phyloP scores from a whole-genome alignment of 768 basidiomycete species.

The Mycena alexandri region DNA sequence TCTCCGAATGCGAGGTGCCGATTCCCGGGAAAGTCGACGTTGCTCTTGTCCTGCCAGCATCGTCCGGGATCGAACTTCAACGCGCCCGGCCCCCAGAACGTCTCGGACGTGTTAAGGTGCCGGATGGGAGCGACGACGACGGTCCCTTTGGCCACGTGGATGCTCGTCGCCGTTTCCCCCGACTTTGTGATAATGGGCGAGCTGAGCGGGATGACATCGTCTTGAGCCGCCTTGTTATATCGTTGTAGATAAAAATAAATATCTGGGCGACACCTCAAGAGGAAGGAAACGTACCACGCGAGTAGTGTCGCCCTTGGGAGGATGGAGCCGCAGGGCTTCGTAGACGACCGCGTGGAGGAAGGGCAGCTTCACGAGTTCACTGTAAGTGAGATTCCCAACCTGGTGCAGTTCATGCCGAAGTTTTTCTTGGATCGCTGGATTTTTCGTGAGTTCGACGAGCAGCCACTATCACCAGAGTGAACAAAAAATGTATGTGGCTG shows the following conservation, averaged over 20 bases:
- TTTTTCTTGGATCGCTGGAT: slow-evolving; percentile 45
- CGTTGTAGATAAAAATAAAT: background rate
- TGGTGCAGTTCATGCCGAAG: slow-evolving; percentile 46
- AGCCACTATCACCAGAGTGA: slow-evolving; percentile 40
- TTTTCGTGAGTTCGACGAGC: slow-evolving; percentile 48
- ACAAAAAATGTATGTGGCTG: too few relatives aligned
- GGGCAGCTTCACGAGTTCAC: slow-evolving; percentile 40
- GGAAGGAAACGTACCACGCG: slow-evolving; percentile 37
- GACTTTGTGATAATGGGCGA: slow-evolving; percentile 39
- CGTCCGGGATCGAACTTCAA: slow-evolving; percentile 53
- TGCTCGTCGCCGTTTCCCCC: slow-evolving; percentile 41
- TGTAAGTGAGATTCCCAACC: slow-evolving; percentile 21
- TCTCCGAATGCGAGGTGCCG: slow-evolving; percentile 55
- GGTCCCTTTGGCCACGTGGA: slow-evolving; percentile 50
- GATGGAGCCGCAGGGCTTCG: slow-evolving; percentile 50
- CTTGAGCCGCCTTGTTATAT: slow-evolving; percentile 45
- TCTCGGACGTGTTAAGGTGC: slow-evolving; percentile 49
- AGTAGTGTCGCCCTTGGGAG: slow-evolving; percentile 43
- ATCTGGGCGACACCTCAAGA: background rate
- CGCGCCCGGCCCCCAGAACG: slow-evolving; percentile 57
- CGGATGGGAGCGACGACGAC: slow-evolving; percentile 48
- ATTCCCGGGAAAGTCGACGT: slow-evolving; percentile 47
- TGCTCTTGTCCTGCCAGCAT: slow-evolving; percentile 47
- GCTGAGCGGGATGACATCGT: slow-evolving; percentile 52
- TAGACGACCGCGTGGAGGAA: slow-evolving; percentile 52